Evolutionary conservation across 805 yeast genomes (phyloP), one percentile per base, ranked within the genome.

Genomic region (Yamadazyma paraphyllophila): DNA sequence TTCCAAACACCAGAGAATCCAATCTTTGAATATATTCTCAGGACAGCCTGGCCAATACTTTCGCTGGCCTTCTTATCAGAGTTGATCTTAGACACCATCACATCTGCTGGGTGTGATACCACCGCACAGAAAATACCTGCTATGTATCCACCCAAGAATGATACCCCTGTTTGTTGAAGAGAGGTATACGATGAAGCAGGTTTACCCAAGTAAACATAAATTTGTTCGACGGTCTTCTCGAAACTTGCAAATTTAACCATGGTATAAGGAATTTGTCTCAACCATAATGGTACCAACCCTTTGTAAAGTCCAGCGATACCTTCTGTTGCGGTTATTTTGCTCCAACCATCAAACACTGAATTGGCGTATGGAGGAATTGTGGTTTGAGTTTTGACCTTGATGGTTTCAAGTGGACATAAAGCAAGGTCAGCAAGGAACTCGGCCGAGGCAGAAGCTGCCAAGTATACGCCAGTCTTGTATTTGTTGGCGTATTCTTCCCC

Each of bases 61-160:
- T 90, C 96, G 41, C 74, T 75, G 29, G 83, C 76, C 61, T 66
- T 68, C 58, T 79, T 81, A 57, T 82, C 90, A 49, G 85, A 77
- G 64, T 88, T 91, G 59, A 94, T 81, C 77, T 90, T 88, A 40
- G 96, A 87, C 20, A 92, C 98, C 96, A 94, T 84, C 29, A 92
- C 97, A 67, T 92, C 99, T n/a, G 98, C 98, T 15, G 99, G 99
- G 66, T 94, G 97, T 24, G 97, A 91, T 13, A 91, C 94, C 43
- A 86, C 72, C 7, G 99, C 98, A 75, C 97, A 92, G 73, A 91
- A 81, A 45, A 94, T 83, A 83, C 98, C 99, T 9, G 98, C 99
- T 62, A 92, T 80, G 72, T 92, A 92, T 64, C 99, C 98, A 66
- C 96, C 97, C 39, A 83, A 73, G 73, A 92, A 94, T 17, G 96